phyloP scores from a whole-genome alignment of 2,329 filamentous ascomycete species.

The Camillea tinctor region DNA sequence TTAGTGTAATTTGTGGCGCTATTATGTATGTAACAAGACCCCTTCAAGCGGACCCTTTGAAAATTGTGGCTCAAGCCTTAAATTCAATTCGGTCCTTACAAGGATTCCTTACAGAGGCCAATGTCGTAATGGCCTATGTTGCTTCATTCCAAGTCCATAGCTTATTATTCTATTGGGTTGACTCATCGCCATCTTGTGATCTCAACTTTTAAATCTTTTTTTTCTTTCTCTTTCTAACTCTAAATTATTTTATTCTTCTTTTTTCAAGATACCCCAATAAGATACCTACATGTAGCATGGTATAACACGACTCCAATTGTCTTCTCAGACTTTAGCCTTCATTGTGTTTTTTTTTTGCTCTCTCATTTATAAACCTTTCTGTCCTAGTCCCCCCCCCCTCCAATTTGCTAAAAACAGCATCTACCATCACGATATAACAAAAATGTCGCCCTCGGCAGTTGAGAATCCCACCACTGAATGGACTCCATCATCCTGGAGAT shows the following conservation, averaged over 20 bases:
- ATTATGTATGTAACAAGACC: too few relatives aligned
- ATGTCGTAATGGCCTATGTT: background rate
- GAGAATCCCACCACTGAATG: conserved; percentile 36
- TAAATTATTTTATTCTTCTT: background rate
- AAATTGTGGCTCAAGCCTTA: background rate
- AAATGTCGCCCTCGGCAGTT: conserved; percentile 14
- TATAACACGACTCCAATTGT: too few relatives aligned
- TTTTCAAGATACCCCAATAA: too few relatives aligned
- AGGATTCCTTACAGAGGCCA: background rate
- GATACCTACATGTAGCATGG: too few relatives aligned
- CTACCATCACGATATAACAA: background rate
- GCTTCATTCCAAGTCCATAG: background rate
- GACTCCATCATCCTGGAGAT: conserved; percentile 68
- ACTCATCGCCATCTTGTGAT: conserved; percentile 10
- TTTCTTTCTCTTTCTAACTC: background rate
- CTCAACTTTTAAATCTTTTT: background rate
- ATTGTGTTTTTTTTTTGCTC: too few relatives aligned
- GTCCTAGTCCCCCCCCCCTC: too few relatives aligned
- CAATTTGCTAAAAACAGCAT: too few relatives aligned
- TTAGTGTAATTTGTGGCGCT: too few relatives aligned
- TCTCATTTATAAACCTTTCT: too few relatives aligned
- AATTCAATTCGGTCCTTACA: background rate
- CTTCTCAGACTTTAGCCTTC: too few relatives aligned
- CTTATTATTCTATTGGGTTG: conserved; percentile 13
- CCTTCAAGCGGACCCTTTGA: too few relatives aligned